phyloP scores from a whole-genome alignment of 129 eudicot genomes.

The Lactuca sativa region DNA sequence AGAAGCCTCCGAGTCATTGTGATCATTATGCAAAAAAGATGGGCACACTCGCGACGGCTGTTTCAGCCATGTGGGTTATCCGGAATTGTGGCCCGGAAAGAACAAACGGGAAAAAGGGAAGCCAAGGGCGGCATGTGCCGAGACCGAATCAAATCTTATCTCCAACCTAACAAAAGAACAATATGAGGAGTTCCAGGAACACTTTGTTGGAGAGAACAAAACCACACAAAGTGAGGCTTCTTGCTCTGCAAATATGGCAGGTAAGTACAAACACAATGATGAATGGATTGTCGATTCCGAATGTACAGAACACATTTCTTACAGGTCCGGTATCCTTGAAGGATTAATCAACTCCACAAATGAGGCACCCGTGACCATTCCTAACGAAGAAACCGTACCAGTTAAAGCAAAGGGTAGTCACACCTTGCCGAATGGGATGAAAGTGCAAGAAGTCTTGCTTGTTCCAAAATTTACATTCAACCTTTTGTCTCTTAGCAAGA shows the following conservation, averaged over 20 bases:
- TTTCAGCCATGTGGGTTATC: not conserved
- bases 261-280: not conserved
- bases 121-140: not conserved
- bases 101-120: not conserved
- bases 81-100: not conserved
- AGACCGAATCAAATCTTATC: not conserved
- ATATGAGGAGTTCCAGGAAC: slow-evolving; percentile 1
- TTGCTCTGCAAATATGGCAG: slow-evolving; percentile 6
- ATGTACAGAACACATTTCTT: slow-evolving; percentile 9
- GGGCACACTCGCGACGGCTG: slow-evolving; percentile 8
- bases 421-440: too few relatives aligned
- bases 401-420: too few relatives aligned
- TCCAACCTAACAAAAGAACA: slow-evolving; percentile 4
- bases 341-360: not conserved
- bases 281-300: not conserved
- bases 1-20: not conserved
- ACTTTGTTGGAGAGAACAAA: not conserved
- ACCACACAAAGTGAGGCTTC: not conserved
- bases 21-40: not conserved
- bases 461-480: too few relatives aligned
- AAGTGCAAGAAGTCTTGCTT: too few relatives aligned
- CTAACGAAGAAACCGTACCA: not conserved
- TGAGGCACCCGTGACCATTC: slow-evolving; percentile 2
- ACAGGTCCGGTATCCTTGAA: not conserved
- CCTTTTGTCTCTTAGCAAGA: too few relatives aligned